phyloP scores from a whole-genome alignment of 306 rosid genomes.

The Quercus aquifolioides region DNA sequence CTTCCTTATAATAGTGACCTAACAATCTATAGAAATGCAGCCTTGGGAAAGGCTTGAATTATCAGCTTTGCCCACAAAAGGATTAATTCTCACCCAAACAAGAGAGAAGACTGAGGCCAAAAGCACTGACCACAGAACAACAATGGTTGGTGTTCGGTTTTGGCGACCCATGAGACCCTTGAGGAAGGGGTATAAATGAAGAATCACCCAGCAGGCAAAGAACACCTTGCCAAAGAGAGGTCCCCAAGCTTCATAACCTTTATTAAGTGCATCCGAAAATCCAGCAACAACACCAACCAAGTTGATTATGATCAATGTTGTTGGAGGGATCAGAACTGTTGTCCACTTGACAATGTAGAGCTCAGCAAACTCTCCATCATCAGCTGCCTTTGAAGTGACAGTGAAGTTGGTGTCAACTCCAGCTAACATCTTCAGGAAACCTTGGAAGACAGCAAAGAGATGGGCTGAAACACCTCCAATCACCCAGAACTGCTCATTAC shows the following conservation, averaged over 20 bases:
- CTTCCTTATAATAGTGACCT: conserved; percentile 20
- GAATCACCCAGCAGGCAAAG: conserved; percentile 92
- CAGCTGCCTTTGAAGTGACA: conserved; percentile 85
- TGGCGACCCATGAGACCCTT: conserved; percentile 99
- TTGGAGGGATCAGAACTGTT: conserved; percentile 88
- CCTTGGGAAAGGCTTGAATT: conserved; percentile 43
- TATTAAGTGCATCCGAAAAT: conserved; percentile 87
- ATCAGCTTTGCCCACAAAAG: conserved; percentile 70
- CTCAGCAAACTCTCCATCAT: conserved; percentile 83
- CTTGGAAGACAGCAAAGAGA: conserved; percentile 95
- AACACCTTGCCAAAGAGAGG: conserved; percentile 92
- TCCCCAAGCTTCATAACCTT: conserved; percentile 97
- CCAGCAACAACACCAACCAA: conserved; percentile 96
- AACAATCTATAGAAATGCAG: conserved; percentile 87
- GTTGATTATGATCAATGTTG: conserved; percentile 75
- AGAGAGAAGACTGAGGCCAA: conserved; percentile 96
- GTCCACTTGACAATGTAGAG: conserved; percentile 94
- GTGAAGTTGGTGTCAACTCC: conserved; percentile 95
- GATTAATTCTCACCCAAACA: conserved; percentile 87
- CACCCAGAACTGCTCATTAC: conserved; percentile 98
- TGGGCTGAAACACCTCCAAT: conserved; percentile 98
- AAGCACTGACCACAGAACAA: conserved; percentile 88
- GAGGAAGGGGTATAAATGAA: conserved; percentile 95
- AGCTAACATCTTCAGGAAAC: conserved; percentile 85
- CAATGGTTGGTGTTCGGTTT: conserved; percentile 92